Base-by-base conservation (phyloP, 495 filamentous ascomycete species). In the Tuber melanosporum region DNA sequence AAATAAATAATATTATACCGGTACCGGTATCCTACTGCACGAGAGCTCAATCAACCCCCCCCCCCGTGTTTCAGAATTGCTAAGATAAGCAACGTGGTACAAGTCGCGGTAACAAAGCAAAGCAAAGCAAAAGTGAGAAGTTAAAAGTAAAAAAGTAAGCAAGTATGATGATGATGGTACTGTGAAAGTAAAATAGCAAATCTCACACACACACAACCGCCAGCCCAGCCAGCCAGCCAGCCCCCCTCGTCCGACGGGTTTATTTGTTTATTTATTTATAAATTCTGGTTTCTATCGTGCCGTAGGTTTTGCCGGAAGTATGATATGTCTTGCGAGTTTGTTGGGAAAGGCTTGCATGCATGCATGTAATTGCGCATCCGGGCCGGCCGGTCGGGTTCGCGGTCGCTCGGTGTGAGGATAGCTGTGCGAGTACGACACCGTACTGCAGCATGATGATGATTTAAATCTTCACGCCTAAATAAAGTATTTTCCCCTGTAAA, bases 381-480 rank as follows among this genome's bases (percentile, higher is more conserved):
- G 52, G 8, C 52, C 52, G 52, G n/a, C 52, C 52, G 52, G 52
- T 9, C 52, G 22, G 52, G 52, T 9, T 43, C 9, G 6, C 42
- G 42, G 42, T 43, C 42, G 5, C 7, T 43, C 42, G 42, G 42
- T 7, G 42, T 42, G 42, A 42, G 8, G 42, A 8, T 32, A 32
- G 32, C 32, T 41, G 4, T 41, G 39, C 4, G 4, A 3, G 39
- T 41, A 43, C 8, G 9, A 43, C n/a, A n/a, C n/a, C n/a, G n/a
- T 10, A 10, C 42, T 43, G 42, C 0, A 10, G 42, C 42, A 43
- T 43, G 42, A 43, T 43, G 9, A 43, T 43, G 32, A 32, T 10
- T 43, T 41, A 41, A 41, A 41, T 26, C 52, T 62, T 32, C 52
- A 78, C 76, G 76, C 71, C 77, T 79, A 79, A 79, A 79, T 79